Conservation (phyloP, 345 rosid genomes). For the Nasturtium officinale region DNA sequence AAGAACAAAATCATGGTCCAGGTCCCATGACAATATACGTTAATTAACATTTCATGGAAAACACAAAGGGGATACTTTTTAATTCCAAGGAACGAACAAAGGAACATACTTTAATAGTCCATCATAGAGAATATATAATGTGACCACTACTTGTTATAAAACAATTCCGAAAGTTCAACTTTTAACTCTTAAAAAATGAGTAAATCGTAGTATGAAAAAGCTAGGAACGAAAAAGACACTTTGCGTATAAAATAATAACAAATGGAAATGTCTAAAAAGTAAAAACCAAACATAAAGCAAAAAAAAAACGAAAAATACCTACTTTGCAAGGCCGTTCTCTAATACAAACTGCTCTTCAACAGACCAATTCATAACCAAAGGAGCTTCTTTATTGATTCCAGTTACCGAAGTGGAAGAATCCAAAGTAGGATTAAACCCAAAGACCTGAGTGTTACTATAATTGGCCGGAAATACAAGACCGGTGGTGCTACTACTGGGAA, state of each 20-base stretch:
- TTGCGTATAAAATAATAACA: background rate
- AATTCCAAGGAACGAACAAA: constrained; percentile 37
- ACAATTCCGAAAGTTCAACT: constrained; percentile 23
- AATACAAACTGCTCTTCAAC: constrained; percentile 69
- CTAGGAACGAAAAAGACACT: constrained; percentile 22
- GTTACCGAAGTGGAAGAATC: constrained; percentile 4
- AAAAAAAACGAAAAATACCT: constrained; percentile 38
- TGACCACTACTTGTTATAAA: constrained; percentile 30
- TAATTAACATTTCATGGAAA: constrained; percentile 8
- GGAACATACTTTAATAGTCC: constrained; percentile 42
- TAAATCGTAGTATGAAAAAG: constrained; percentile 25
- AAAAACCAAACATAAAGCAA: background rate
- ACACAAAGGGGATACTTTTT: constrained; percentile 30
- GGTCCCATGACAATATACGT: background rate
- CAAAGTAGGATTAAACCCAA: background rate
- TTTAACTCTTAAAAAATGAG: background rate
- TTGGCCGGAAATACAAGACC: constrained; percentile 26
- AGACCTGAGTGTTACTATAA: constrained; percentile 1
- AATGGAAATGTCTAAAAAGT: constrained; percentile 11
- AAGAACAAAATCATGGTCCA: constrained; percentile 20
- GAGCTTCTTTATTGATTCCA: constrained; percentile 49
- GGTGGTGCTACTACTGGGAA: constrained; percentile 34
- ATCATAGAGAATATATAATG: constrained; percentile 39
- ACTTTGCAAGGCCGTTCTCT: constrained; percentile 83
- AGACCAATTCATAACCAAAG: constrained; percentile 82